phyloP scores from a whole-genome alignment of 2,329 filamentous ascomycete species.

The Pleomassaria siparia region DNA sequence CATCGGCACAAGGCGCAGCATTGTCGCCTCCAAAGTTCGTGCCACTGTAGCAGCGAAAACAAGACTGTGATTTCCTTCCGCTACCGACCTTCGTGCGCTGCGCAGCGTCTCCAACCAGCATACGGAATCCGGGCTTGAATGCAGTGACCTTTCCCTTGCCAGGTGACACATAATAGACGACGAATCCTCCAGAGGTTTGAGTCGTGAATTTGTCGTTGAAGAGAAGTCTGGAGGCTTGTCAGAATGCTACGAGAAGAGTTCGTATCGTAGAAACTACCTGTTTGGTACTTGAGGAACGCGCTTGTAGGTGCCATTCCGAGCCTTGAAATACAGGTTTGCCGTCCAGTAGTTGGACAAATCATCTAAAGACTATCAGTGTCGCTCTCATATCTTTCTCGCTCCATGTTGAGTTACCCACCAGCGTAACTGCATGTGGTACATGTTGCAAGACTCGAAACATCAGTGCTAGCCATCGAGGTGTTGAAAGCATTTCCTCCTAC shows the following conservation, averaged over 20 bases:
- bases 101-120: conserved; percentile 47
- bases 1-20: conserved; percentile 33
- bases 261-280: conserved; percentile 7
- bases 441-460: conserved; percentile 6
- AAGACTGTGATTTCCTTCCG: conserved; percentile 38
- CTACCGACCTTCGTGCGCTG: conserved; percentile 19
- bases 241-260: not conserved
- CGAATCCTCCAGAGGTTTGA: conserved; percentile 44
- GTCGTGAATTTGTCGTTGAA: conserved; percentile 36
- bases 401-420: too few species aligned
- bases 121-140: conserved; percentile 49
- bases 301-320: conserved; percentile 35
- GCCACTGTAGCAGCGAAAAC: conserved; percentile 50
- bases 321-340: conserved; percentile 37
- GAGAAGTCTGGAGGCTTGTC: conserved; percentile 32
- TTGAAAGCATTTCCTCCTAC: conserved; percentile 16
- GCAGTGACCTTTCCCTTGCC: conserved; percentile 46
- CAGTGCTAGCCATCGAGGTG: conserved; percentile 7
- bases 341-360: conserved; percentile 34
- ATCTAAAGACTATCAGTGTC: not conserved
- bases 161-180: conserved; percentile 52
- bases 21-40: conserved; percentile 50
- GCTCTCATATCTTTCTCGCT: too few species aligned
- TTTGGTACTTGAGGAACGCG: conserved; percentile 32
- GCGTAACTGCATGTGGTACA: conserved; percentile 13